Evolutionary conservation across 225 moss, liverwort and hornwort genomes (phyloP).

Genomic region (Pseudisothecium myosuroides): DNA sequence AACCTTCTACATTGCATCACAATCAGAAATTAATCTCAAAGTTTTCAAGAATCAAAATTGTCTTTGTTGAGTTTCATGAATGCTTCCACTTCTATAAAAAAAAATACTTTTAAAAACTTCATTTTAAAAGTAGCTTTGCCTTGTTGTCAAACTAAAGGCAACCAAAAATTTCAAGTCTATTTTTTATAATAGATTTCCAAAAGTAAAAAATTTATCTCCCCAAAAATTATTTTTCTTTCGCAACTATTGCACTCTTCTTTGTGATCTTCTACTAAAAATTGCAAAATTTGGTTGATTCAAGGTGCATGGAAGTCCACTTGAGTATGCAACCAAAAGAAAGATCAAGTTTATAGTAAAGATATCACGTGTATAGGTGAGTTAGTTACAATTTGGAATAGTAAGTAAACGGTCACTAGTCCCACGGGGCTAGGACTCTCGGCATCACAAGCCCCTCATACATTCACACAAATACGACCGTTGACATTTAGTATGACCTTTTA

Average conservation of each 20-base stretch:
- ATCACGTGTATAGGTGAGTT: too few relatives aligned
- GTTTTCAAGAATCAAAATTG: neutral
- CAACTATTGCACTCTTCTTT: neutral
- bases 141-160: too few relatives aligned
- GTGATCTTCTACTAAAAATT: accelerated
- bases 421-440: too few relatives aligned
- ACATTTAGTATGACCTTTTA: neutral
- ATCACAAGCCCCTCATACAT: neutral
- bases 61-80: neutral
- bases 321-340: neutral
- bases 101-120: too few relatives aligned
- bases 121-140: neutral
- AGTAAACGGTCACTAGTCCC: neutral
- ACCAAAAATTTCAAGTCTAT: neutral
- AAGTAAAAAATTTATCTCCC: accelerated
- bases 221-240: too few relatives aligned
- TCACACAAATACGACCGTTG: neutral
- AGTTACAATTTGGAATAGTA: too few relatives aligned
- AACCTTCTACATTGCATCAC: neutral
- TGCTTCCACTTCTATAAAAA: neutral
- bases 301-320: neutral
- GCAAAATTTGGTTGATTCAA: neutral
- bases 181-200: neutral
- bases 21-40: accelerated
- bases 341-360: neutral